Evolutionary conservation across 148 eudicot species (phyloP).

Genomic region (Rhododendron griersonianum): DNA sequence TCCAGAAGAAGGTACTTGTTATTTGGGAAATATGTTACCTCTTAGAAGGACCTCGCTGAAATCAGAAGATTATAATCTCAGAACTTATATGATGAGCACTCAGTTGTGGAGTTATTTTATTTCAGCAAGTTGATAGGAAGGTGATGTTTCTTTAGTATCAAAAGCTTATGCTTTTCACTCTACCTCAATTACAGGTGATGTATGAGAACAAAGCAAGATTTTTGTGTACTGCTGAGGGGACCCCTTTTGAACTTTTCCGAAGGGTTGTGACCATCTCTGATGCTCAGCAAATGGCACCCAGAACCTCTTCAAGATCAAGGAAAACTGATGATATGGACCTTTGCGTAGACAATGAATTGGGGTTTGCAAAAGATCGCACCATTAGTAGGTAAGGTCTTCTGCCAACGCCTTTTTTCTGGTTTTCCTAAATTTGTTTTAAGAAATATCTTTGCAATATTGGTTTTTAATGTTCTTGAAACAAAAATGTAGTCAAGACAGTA

Average conservation of each 20-base stretch:
- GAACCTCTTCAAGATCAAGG: constrained; percentile 78
- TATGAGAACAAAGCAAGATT: constrained; percentile 86
- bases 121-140: neutral
- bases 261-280: constrained; percentile 77
- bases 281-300: constrained; percentile 61
- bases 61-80: neutral
- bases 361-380: constrained; percentile 91
- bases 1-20: neutral
- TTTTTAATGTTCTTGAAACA: neutral
- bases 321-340: constrained; percentile 68
- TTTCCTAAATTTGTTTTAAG: neutral
- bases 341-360: constrained; percentile 91
- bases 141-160: neutral
- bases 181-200: constrained; percentile 54
- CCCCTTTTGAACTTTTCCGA: constrained; percentile 68
- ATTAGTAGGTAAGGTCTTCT: constrained; percentile 62
- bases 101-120: neutral
- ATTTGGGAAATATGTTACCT: neutral
- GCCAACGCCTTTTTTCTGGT: neutral
- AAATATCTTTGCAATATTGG: neutral
- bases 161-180: constrained; percentile 3
- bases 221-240: constrained; percentile 81
- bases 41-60: neutral
- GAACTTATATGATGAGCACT: neutral
- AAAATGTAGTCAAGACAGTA: neutral